Base-by-base conservation (phyloP, 1,284 basidiomycete genomes). In the Calocybe gambosa region DNA sequence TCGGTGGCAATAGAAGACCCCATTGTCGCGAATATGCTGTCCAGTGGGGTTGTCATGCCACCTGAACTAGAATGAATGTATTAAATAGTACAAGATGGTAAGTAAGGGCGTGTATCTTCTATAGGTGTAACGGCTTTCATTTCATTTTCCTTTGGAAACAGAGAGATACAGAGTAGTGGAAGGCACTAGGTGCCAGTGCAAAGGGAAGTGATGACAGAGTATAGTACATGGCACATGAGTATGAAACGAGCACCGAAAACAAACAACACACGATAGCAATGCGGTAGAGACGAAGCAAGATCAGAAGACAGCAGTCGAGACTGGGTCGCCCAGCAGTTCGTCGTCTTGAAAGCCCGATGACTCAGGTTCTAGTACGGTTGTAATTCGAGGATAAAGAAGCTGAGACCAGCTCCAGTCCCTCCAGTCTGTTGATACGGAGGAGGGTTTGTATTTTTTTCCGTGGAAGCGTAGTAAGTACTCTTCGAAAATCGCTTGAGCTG, bases 11-110 rank as follows among this genome's bases (percentile, higher is more conserved):
- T 43, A 20, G 52, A 65, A 18, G 73, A 82, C 52, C 61, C 66
- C 15, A 53, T 69, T 7, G 57, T 82, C 2, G 56, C 62, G 31
- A 56, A 67, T 29, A 73, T 85, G 73, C 59, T 85, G 35, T 53
- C 56, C 26, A 79, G 75, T 55, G 82, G 82, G 1, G 64, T 78
- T 40, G 66, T 75, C 5, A 72, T 70, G 43, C 74, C 75, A 2
- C 77, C 76, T 23, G 56, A 64, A 1, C 59, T 64, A 19, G 71
- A 73, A 38, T 59, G 68, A 71, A 44, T 46, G 46, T 9, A 26
- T 26, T 5, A 26, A 20, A 8, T 18, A 31, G 15, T 21, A 23
- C 31, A 26, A 26, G 9, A 9, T 26, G 25, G 25, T 26, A 26
- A 9, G 5, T 5, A 26, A 26, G 25, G 25, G 25, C 25, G 5